Evolutionary conservation across 257 asterid genomes (phyloP).

Genomic region (Scutellaria barbata): DNA sequence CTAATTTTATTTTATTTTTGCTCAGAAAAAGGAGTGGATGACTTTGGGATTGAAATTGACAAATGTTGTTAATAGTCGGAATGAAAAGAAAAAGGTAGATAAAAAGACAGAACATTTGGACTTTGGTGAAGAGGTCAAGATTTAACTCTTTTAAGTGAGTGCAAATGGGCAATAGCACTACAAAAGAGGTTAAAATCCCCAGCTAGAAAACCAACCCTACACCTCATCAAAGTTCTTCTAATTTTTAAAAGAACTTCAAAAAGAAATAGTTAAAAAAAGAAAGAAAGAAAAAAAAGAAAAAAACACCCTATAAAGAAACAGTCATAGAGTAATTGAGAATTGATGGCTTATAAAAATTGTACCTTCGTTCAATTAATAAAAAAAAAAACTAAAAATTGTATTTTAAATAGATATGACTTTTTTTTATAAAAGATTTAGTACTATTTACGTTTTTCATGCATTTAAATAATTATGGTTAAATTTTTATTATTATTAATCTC

Average conservation of each 20-base stretch:
- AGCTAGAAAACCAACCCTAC: conserved; percentile 11
- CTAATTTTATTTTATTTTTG: neutral
- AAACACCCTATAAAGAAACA: too few relatives aligned
- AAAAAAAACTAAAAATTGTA: too few relatives aligned
- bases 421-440: too few relatives aligned
- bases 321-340: too few relatives aligned
- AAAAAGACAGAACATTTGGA: conserved; percentile 47
- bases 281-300: too few relatives aligned
- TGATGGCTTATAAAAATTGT: too few relatives aligned
- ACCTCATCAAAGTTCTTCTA: neutral
- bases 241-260: neutral
- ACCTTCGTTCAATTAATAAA: too few relatives aligned
- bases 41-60: conserved; percentile 21
- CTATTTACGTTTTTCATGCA: too few relatives aligned
- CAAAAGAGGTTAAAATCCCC: conserved; percentile 31
- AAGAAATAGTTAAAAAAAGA: too few relatives aligned
- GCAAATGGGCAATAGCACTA: conserved; percentile 33
- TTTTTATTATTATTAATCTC: too few relatives aligned
- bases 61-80: conserved; percentile 41
- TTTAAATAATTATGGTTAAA: too few relatives aligned
- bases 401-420: too few relatives aligned
- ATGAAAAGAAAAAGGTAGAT: conserved; percentile 42
- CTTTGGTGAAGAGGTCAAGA: conserved; percentile 57
- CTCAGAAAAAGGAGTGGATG: neutral
- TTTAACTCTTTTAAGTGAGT: conserved; percentile 50